Evolutionary conservation across 1,284 basidiomycete species (phyloP), one percentile per base, ranked within the genome.

Genomic region (Cutaneotrichosporon sp.): DNA sequence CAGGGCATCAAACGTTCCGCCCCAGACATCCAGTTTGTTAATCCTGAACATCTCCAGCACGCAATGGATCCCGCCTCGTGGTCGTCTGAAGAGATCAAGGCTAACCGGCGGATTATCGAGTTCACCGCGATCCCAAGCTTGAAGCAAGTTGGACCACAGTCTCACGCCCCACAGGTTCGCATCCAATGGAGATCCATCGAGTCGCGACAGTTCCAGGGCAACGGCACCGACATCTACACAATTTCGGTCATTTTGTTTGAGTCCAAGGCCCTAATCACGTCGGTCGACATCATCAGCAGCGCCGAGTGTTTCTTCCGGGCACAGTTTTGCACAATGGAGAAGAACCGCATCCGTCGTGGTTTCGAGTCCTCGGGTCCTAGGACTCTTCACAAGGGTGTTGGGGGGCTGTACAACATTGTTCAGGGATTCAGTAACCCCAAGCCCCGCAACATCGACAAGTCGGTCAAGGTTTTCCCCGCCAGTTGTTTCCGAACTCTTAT

Each of bases 391-490:
- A 98, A 97, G 82, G 89, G 86, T 67, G 90, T 92, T 73, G 61
- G 63, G 9, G 61, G 62, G 58, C 93, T 97, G 81, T 98, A 97
- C 84, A 89, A 91, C 80, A 85, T 88, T 69, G 94, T 98, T 81
- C 97, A 98, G 95, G 88, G 90, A 63, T 96, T 97, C 75, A 91
- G 92, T 0, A 87, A 90, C 62, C 95, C 95, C 3, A 94, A 92
- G 78, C 95, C 95, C 6, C 85, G 96, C 60, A 95, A 96, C 78
- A 98, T 98, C 67, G 95, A 97, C 79, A 97, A 98, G 84, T 93
- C 97, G 74, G 86, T 98, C 76, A 98, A 98, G 81, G 93, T 97
- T 2, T 98, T 98, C 75, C 88, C 89, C n/a, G 98, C 95, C 95
- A 86, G 85, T 52, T 83, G 88, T 57, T 84, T 98, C 13, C 86